These are phyloP conservation scores for Chalciporus pseudorubinellus DNA, from an alignment of 768 basidiomycete genomes.

Conservation along the genomic window DNA sequence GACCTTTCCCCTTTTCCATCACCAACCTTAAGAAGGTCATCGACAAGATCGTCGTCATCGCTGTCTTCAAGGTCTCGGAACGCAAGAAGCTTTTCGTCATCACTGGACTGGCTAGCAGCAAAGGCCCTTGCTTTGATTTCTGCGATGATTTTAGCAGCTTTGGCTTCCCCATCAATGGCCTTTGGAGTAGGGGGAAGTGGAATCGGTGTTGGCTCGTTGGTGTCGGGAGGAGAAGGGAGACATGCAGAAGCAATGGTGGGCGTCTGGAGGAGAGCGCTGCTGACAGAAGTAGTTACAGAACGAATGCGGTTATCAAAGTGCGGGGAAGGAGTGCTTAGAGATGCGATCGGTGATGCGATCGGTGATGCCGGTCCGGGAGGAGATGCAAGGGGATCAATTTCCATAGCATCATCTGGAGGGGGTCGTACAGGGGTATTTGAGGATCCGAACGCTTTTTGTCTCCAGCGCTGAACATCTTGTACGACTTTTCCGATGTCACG, in stretches of 20 bases:
- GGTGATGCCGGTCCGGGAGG: background rate
- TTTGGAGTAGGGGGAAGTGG: conserved; percentile 32
- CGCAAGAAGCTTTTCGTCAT: conserved; percentile 37
- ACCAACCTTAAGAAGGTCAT: conserved; percentile 16
- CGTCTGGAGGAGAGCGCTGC: conserved; percentile 9
- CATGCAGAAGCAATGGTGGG: conserved; percentile 9
- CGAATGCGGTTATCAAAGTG: conserved; percentile 9
- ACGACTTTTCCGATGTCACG: conserved; percentile 32
- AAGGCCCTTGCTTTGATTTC: conserved; percentile 63
- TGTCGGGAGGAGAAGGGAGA: conserved; percentile 25
- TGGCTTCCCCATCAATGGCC: conserved; percentile 35
- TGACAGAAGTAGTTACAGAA: conserved; percentile 3
- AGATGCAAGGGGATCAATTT: conserved; percentile 4
- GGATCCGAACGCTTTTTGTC: conserved; percentile 28
- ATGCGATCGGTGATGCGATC: too few species aligned
- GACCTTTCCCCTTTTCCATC: conserved; percentile 9
- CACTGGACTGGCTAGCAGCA: conserved; percentile 44
- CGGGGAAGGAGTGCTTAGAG: background rate
- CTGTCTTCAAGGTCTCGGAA: conserved; percentile 49
- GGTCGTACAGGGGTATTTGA: conserved; percentile 4
- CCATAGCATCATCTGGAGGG: conserved; percentile 14
- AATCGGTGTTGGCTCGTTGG: conserved; percentile 18
- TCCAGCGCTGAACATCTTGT: conserved; percentile 45
- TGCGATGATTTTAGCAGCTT: conserved; percentile 58
- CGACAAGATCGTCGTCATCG: conserved; percentile 46